Evolutionary conservation across 352 stramenopile species (phyloP).

Genomic region (Thraustotheca clavata): DNA sequence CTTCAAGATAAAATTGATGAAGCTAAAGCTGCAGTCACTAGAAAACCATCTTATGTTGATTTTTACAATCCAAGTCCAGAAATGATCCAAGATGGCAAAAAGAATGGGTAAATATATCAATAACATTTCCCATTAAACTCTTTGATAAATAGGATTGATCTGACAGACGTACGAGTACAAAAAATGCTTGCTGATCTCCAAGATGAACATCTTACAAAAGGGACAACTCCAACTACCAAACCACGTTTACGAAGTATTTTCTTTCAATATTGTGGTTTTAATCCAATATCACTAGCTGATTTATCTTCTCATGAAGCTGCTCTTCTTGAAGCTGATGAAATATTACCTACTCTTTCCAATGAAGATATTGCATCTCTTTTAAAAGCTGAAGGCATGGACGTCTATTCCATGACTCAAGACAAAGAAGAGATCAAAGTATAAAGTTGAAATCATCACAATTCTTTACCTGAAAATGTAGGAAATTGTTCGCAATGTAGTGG

Average conservation of each 20-base stretch:
- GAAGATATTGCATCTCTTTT: slow-evolving; percentile 59
- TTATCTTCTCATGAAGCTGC: neutral
- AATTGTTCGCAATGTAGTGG: slow-evolving; percentile 55
- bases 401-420: slow-evolving; percentile 66
- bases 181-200: slow-evolving; percentile 76
- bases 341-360: slow-evolving; percentile 70
- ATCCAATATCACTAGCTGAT: neutral
- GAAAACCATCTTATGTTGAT: slow-evolving; percentile 32
- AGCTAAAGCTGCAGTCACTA: slow-evolving; percentile 30
- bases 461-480: slow-evolving; percentile 19
- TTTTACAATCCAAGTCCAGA: slow-evolving; percentile 67
- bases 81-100: slow-evolving; percentile 72
- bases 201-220: slow-evolving; percentile 47
- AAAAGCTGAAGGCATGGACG: slow-evolving; percentile 54
- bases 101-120: slow-evolving; percentile 56
- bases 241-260: neutral
- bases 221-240: slow-evolving; percentile 21
- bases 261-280: neutral
- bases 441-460: neutral
- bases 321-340: slow-evolving; percentile 18
- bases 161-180: slow-evolving; percentile 61
- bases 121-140: too few species aligned
- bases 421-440: slow-evolving; percentile 41
- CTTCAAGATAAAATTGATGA: slow-evolving; percentile 53
- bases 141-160: slow-evolving; percentile 44